Conservation (phyloP, 768 basidiomycete species). For the Tephrocybe sp. region DNA sequence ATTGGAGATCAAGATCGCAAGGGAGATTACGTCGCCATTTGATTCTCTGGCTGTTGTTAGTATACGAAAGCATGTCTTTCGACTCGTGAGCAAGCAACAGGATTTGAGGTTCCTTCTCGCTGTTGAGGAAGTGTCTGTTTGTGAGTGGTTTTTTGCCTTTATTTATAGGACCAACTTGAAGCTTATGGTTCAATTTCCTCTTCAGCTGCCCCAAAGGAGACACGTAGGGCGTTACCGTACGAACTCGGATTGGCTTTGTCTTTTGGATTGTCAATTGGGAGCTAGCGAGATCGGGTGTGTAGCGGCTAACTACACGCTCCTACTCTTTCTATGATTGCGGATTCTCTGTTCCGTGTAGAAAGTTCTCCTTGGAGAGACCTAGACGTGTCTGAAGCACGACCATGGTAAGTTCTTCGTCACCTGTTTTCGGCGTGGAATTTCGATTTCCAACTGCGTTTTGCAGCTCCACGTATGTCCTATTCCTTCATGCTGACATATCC, state of each 20-base stretch:
- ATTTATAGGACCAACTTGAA: neutral
- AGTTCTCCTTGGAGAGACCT: no score
- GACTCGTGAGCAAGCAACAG: slow-evolving; percentile 54
- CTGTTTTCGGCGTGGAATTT: no score
- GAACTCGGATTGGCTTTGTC: slow-evolving; percentile 64
- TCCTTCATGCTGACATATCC: no score
- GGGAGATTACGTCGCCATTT: slow-evolving; percentile 52
- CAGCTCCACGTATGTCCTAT: no score
- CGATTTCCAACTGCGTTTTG: no score
- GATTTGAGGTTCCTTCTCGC: slow-evolving; percentile 39
- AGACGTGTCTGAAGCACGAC: no score
- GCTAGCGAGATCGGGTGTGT: no score
- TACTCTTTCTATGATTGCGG: no score
- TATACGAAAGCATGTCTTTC: slow-evolving; percentile 61
- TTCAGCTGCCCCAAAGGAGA: slow-evolving; percentile 38
- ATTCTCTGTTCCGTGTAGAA: no score
- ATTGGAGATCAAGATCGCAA: slow-evolving; percentile 61
- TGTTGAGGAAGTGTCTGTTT: slow-evolving; percentile 41
- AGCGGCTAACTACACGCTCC: no score
- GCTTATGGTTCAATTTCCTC: neutral
- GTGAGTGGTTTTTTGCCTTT: slow-evolving; percentile 45
- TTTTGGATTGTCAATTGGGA: no score
- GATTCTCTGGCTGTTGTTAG: slow-evolving; percentile 62
- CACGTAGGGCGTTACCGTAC: slow-evolving; percentile 41
- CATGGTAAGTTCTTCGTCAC: no score